Evolutionary conservation across 192 early-diverging fungal genomes (phyloP).

Genomic region (Linnemannia hyalina): DNA sequence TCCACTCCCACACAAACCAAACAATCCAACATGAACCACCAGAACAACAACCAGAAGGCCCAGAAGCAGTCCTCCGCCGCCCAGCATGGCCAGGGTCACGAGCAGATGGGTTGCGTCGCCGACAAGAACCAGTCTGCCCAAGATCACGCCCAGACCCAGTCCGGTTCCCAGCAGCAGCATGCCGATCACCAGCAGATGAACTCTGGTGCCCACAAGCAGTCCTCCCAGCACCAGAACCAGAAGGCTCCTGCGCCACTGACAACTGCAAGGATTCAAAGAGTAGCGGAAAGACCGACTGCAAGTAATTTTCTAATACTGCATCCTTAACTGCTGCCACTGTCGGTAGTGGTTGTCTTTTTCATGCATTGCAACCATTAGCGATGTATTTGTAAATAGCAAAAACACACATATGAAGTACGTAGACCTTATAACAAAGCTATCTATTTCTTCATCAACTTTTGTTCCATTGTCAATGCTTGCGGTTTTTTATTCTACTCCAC

Average conservation of each 20-base stretch:
- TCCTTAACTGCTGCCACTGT: too few species aligned
- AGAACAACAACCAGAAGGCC: constrained; percentile 1
- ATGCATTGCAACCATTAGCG: not conserved
- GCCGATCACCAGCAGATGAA: not conserved
- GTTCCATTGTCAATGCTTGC: too few species aligned
- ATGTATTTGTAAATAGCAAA: constrained; percentile 2
- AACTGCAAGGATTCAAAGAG: not conserved
- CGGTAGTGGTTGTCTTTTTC: not conserved
- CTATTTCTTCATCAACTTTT: too few species aligned
- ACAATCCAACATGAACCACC: not conserved
- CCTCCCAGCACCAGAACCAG: not conserved
- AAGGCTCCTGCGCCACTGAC: not conserved
- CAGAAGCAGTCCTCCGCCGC: not conserved
- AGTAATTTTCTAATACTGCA: not conserved
- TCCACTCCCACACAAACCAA: not conserved
- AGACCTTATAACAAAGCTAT: not conserved
- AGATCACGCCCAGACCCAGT: not conserved
- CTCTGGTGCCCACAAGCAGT: not conserved
- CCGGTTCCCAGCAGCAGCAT: not conserved
- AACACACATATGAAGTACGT: not conserved
- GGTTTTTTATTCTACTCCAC: not conserved
- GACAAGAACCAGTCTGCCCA: not conserved
- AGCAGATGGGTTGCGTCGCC: not conserved
- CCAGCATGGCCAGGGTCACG: not conserved
- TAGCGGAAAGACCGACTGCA: not conserved